Base-by-base conservation (phyloP, 73 alveolate genomes). In the Halteria grandinella region DNA sequence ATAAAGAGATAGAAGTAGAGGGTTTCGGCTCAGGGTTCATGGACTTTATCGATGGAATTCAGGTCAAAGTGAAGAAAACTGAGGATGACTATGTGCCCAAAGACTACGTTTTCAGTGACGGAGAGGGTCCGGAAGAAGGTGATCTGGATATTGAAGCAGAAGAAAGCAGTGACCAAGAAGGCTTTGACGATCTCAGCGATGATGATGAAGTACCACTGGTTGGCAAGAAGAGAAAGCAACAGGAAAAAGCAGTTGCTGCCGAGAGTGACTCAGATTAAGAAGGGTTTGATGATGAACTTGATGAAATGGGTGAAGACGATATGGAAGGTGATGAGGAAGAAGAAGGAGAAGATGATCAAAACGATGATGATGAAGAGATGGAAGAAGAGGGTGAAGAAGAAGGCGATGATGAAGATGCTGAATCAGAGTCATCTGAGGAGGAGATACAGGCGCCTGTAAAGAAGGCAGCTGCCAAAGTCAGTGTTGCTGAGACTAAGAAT, bases 11-110 rank as follows among this genome's bases (percentile, higher is more conserved):
- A 32, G 81, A 77, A 31, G 18, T 40, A 0, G 89, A 77, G 43
- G 89, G 89, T 31, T 62, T 45, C 21, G 89, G 89, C 2, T 34
- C 17, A 14, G 87, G 87, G 36, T 77, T 77, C 31, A 62, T 77
- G 81, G 69, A 41, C 49, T 77, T 77, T 51, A 24, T 77, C 29
- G 89, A 77, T 45, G 81, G 58, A 1, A 77, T 77, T 28, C 75
- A 77, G 23, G 39, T 31, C 24, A 77, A 59, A 28, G 43, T 62
- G 47, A 36, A 36, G 47, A 36, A 11, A 5, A 36, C 40, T 0
- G 17, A 15, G 36, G 34, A 48, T 3, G 12, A 15, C 21, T 45
- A 70, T 28, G 34, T 29, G 18, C 57, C 53, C 15, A 14, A 70
- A 21, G 71, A 70, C n/a, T 45, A 70, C 33, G 83, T 29, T 14